phyloP scores from a whole-genome alignment of 2,329 filamentous ascomycete genomes.

The Fusarium buxicola region DNA sequence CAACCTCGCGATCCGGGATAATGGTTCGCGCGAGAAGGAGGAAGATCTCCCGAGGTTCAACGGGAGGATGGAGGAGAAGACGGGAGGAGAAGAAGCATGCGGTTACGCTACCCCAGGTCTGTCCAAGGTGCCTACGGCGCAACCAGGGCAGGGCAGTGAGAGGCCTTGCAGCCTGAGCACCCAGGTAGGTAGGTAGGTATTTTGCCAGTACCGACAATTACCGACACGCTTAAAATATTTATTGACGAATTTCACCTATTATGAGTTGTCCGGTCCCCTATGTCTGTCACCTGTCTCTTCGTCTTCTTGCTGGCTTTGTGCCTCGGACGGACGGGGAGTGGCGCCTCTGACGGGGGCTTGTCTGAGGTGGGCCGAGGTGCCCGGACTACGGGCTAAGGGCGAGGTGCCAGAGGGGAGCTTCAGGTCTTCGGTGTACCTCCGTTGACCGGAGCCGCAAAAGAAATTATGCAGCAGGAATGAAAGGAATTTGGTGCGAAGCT shows the following conservation, averaged over 20 bases:
- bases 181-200: constrained; percentile 1
- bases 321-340: constrained; percentile 40
- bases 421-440: constrained; percentile 31
- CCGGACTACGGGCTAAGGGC: constrained; percentile 31
- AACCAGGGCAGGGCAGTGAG: too few species aligned
- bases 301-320: constrained; percentile 34
- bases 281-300: constrained; percentile 21
- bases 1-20: constrained; percentile 40
- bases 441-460: constrained; percentile 19
- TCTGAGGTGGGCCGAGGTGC: constrained; percentile 39
- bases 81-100: constrained; percentile 6
- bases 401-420: constrained; percentile 27
- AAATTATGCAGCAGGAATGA: constrained; percentile 8
- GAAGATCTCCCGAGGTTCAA: constrained; percentile 39
- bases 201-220: constrained; percentile 31
- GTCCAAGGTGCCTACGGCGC: constrained; percentile 15
- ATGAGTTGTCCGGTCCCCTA: constrained; percentile 28
- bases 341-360: constrained; percentile 26
- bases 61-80: constrained; percentile 20
- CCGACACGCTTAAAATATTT: constrained; percentile 15
- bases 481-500: background rate
- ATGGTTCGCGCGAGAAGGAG: constrained; percentile 39
- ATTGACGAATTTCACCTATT: constrained; percentile 12
- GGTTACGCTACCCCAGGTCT: constrained; percentile 6
- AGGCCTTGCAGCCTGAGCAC: constrained; percentile 12